Conservation (phyloP, 2,329 filamentous ascomycete genomes). For the Sporothrix humicola region DNA sequence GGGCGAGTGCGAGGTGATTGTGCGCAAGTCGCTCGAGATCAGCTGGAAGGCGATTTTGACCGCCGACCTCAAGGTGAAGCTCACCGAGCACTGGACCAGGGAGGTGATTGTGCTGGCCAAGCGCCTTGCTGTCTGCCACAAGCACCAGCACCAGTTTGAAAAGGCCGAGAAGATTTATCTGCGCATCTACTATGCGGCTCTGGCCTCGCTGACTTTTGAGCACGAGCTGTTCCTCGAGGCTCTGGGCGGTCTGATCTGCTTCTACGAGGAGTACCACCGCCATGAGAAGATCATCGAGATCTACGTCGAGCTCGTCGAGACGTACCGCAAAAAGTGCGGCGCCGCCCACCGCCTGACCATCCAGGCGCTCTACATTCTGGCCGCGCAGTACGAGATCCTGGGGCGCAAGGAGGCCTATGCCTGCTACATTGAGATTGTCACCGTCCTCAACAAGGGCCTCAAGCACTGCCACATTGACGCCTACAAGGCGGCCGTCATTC, state of each 20-base stretch:
- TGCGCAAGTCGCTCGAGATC: slow-evolving; percentile 47
- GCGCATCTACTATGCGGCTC: slow-evolving; percentile 47
- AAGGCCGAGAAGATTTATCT: slow-evolving; percentile 48
- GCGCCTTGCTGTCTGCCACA: slow-evolving; percentile 47
- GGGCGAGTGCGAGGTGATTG: slow-evolving; percentile 46
- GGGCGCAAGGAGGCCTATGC: slow-evolving; percentile 46
- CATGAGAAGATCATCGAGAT: slow-evolving; percentile 49
- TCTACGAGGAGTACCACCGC: slow-evolving; percentile 47
- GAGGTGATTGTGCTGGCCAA: slow-evolving; percentile 46
- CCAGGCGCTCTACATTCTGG: slow-evolving; percentile 44
- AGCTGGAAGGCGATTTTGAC: slow-evolving; percentile 49
- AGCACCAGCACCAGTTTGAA: slow-evolving; percentile 46
- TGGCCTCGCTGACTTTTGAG: slow-evolving; percentile 44
- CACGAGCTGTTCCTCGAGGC: slow-evolving; percentile 43
- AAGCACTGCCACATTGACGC: slow-evolving; percentile 50
- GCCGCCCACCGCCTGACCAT: slow-evolving; percentile 46
- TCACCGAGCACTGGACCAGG: slow-evolving; percentile 42
- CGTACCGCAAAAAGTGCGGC: slow-evolving; percentile 45
- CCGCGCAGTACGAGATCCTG: slow-evolving; percentile 41
- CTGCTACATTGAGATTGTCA: slow-evolving; percentile 49
- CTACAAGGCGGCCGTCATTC: slow-evolving; percentile 53
- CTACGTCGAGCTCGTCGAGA: slow-evolving; percentile 45
- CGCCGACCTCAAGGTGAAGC: slow-evolving; percentile 43
- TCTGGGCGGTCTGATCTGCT: slow-evolving; percentile 43
- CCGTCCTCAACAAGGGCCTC: slow-evolving; percentile 44